These are phyloP conservation scores for Rostrohypoxylon terebratum DNA, from an alignment of 495 filamentous ascomycete species.

Conservation along the genomic window DNA sequence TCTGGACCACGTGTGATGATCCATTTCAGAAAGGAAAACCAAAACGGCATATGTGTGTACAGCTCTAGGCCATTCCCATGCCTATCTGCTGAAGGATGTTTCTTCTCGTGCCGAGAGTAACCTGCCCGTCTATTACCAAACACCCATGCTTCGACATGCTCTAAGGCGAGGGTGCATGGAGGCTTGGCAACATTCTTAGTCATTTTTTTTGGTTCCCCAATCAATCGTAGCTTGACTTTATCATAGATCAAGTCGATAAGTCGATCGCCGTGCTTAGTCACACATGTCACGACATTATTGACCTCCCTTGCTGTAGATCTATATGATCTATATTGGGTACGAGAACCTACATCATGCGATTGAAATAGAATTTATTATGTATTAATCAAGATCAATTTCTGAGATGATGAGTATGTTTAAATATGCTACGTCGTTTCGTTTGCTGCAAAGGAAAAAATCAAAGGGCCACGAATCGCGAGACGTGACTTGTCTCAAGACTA, in stretches of 20 bases:
- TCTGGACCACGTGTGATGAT: conserved; percentile 18
- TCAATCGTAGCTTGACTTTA: not conserved
- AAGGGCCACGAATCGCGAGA: conserved; percentile 12
- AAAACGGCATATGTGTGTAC: conserved; percentile 99
- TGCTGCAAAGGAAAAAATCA: not conserved
- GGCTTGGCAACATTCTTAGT: conserved; percentile 75
- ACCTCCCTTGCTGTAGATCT: too few species aligned
- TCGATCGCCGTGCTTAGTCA: not conserved
- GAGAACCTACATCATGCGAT: not conserved
- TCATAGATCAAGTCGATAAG: not conserved
- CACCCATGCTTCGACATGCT: conserved; percentile 70
- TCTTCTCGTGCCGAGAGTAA: conserved; percentile 92
- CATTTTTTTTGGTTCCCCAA: conserved; percentile 7
- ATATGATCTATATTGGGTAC: too few species aligned
- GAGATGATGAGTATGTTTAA: conserved; percentile 5
- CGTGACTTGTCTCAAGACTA: conserved; percentile 1
- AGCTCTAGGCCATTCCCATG: conserved; percentile 81
- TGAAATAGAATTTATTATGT: not conserved
- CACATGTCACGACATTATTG: not conserved
- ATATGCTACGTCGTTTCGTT: not conserved
- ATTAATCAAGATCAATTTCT: not conserved
- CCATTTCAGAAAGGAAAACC: conserved; percentile 23
- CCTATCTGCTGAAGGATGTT: conserved; percentile 92
- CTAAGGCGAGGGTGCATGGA: conserved; percentile 87
- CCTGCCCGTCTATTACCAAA: conserved; percentile 90